Evolutionary conservation across 371 early-diverging fungal species (phyloP).

Genomic region (Circinella minor): DNA sequence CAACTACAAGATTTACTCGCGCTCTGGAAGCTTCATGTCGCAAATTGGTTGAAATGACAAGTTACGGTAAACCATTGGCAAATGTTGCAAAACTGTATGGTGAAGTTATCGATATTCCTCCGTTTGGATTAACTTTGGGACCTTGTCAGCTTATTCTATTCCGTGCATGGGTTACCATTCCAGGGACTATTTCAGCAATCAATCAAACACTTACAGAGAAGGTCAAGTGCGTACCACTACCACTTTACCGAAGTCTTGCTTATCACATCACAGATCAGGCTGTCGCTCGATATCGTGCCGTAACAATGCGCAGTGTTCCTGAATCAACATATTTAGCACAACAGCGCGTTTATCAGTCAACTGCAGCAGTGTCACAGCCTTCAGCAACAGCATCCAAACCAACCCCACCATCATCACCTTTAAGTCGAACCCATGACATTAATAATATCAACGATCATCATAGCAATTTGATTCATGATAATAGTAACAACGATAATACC

Average conservation of each 20-base stretch:
- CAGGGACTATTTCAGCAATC: constrained; percentile 39
- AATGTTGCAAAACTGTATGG: constrained; percentile 31
- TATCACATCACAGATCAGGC: constrained; percentile 31
- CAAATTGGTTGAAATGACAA: constrained; percentile 22
- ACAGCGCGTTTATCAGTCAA: constrained; percentile 25
- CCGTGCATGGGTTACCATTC: constrained; percentile 33
- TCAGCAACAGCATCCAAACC: constrained; percentile 2
- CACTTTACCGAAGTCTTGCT: constrained; percentile 34
- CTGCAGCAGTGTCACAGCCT: constrained; percentile 1
- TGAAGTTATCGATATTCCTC: constrained; percentile 42
- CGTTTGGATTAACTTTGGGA: constrained; percentile 35
- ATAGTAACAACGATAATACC: constrained; percentile 2
- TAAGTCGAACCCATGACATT: neutral
- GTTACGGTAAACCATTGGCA: constrained; percentile 31
- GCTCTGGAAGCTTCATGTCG: constrained; percentile 31
- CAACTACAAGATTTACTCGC: constrained; percentile 20
- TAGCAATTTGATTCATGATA: neutral
- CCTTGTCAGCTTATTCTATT: constrained; percentile 46
- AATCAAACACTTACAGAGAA: constrained; percentile 36
- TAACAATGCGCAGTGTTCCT: constrained; percentile 16
- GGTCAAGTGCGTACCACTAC: constrained; percentile 40
- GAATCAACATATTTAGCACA: constrained; percentile 22
- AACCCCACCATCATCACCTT: neutral
- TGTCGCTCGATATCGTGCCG: constrained; percentile 18
- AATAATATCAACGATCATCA: neutral